Percentiles rank a stretch among this genome's conserved stretches.
phyloP scores from a whole-genome alignment of 192 early-diverging fungal species.

The Mortierella alpina region DNA sequence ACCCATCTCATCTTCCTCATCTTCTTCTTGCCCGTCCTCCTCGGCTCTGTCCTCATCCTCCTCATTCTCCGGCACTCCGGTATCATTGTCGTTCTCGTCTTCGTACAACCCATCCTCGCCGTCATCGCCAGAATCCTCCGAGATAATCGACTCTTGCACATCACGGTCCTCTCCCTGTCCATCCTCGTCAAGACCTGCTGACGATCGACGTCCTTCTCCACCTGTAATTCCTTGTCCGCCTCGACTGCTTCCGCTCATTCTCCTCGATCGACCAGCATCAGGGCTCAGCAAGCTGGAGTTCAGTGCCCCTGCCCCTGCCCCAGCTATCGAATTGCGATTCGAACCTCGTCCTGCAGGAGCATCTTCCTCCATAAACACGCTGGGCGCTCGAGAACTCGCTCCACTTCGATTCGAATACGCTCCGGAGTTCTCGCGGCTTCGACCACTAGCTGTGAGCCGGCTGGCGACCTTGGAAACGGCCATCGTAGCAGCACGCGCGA shows the following conservation, averaged over 20 bases:
- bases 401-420: constrained; percentile 4
- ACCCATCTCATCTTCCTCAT: not conserved
- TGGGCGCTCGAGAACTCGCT: constrained; percentile 16
- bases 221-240: not conserved
- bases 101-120: not conserved
- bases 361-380: constrained; percentile 22
- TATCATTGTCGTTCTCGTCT: not conserved
- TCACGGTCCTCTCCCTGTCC: not conserved
- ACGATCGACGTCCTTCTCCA: too few relatives aligned
- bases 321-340: not conserved
- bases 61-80: not conserved
- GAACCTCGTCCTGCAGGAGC: not conserved
- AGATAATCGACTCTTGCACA: not conserved
- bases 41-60: constrained; percentile 12
- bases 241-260: not conserved
- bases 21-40: not conserved
- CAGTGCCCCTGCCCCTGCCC: not conserved
- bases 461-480: constrained; percentile 39
- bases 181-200: not conserved
- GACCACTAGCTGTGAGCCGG: constrained; percentile 13
- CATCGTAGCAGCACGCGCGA: constrained; percentile 40
- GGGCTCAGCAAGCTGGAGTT: not conserved
- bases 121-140: not conserved
- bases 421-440: constrained; percentile 21
- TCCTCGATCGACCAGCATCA: not conserved